A percentile compares a stretch with the other conserved stretches of the same genome.
phyloP scores from a whole-genome alignment of 805 yeast species.

The Kodamaea hsintzibuensis region DNA sequence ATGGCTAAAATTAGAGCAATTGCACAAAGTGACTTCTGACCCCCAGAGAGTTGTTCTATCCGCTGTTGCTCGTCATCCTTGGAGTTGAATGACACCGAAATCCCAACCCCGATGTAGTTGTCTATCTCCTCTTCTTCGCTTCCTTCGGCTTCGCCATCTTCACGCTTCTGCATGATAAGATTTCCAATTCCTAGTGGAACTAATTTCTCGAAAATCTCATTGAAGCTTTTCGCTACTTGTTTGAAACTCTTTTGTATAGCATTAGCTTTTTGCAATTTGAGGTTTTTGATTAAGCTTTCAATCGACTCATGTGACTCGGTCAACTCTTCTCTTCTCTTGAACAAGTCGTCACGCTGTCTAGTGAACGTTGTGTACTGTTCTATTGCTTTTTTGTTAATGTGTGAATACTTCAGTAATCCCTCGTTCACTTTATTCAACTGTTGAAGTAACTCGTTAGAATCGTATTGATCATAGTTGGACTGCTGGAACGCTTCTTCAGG shows the following conservation, averaged over 20 bases:
- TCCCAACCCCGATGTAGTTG: slow-evolving; percentile 77
- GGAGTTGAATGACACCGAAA: slow-evolving; percentile 87
- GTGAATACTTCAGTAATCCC: slow-evolving; percentile 62
- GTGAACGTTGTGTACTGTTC: slow-evolving; percentile 79
- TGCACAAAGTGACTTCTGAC: slow-evolving; percentile 96
- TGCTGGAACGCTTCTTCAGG: slow-evolving; percentile 77
- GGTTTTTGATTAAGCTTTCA: slow-evolving; percentile 62
- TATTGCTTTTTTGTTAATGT: slow-evolving; percentile 85
- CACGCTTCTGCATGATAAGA: slow-evolving; percentile 59
- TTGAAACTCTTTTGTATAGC: slow-evolving; percentile 80
- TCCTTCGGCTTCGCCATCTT: slow-evolving; percentile 12
- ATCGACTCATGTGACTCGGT: slow-evolving; percentile 71
- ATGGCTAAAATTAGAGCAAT: slow-evolving; percentile 90
- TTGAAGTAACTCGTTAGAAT: slow-evolving; percentile 54
- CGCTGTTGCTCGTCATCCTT: slow-evolving; percentile 81
- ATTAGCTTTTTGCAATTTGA: slow-evolving; percentile 76
- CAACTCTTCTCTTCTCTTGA: slow-evolving; percentile 65
- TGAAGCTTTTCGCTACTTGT: slow-evolving; percentile 72
- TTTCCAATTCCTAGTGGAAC: slow-evolving; percentile 84
- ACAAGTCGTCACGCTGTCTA: slow-evolving; percentile 67
- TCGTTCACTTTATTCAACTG: slow-evolving; percentile 56
- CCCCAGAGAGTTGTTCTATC: slow-evolving; percentile 92
- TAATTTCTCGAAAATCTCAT: slow-evolving; percentile 70
- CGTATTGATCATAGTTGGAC: slow-evolving; percentile 38
- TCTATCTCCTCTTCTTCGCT: slow-evolving; percentile 40